Conservation (phyloP, 768 basidiomycete species). For the Macrocybe gigantea region DNA sequence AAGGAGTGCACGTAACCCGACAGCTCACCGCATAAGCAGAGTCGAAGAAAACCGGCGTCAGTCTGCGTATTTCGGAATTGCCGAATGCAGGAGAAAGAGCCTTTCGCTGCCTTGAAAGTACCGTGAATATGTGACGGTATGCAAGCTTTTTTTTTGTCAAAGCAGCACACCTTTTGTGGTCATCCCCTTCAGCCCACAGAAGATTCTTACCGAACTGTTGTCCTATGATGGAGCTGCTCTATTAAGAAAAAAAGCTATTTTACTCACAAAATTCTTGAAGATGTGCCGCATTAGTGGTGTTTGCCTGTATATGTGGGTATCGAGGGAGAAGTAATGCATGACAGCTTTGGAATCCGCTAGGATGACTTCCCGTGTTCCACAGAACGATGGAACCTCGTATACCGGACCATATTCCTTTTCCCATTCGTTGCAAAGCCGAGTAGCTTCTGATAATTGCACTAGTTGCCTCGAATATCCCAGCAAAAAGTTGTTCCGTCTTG, state of each 20-base stretch:
- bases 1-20: background rate
- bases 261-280: slow-evolving; percentile 18
- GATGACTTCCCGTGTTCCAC: slow-evolving; percentile 16
- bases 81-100: slow-evolving; percentile 34
- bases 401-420: slow-evolving; percentile 18
- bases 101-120: slow-evolving; percentile 28
- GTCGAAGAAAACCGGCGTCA: slow-evolving; percentile 33
- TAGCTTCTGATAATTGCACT: too few relatives aligned
- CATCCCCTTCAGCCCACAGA: slow-evolving; percentile 35
- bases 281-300: slow-evolving; percentile 16
- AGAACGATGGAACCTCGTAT: slow-evolving; percentile 11
- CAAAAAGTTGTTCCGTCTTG: too few relatives aligned
- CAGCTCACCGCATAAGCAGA: slow-evolving; percentile 31
- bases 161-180: slow-evolving; percentile 29
- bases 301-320: slow-evolving; percentile 19
- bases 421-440: slow-evolving; percentile 16
- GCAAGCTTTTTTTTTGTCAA: background rate
- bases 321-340: slow-evolving; percentile 16
- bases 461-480: too few relatives aligned
- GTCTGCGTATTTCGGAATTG: slow-evolving; percentile 28
- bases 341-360: slow-evolving; percentile 20
- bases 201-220: slow-evolving; percentile 27
- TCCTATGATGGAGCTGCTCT: background rate
- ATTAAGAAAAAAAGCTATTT: background rate
- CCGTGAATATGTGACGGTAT: background rate